Base-by-base conservation (phyloP, 495 filamentous ascomycete genomes). In the Neurospora sp. region DNA sequence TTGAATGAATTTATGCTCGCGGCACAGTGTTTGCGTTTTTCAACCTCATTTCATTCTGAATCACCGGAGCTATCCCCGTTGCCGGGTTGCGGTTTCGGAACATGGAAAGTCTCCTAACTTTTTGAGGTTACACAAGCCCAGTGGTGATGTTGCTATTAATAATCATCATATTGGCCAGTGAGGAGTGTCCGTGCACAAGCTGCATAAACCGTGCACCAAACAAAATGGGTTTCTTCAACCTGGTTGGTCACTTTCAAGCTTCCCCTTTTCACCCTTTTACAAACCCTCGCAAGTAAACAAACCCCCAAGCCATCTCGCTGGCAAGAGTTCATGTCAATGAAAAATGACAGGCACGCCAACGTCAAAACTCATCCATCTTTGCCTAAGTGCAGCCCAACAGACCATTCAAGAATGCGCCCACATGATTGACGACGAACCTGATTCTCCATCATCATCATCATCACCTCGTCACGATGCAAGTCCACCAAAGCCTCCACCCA, bases 321-420 rank as follows among this genome's bases (percentile, higher is more conserved):
- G 6, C 22, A 53, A 61, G 11, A 61, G 11, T 7, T 16, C 53
- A 53, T 53, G 20, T 20, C 46, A 7, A 31, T 31, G 2, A 18
- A 18, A 61, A 61, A 61, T 61, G 53, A 61, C 27, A 61, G 9
- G 27, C 22, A 35, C 27, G 5, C 14, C 53, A 27, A 61, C 14
- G 27, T 31, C 27, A 35, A 61, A 61, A 61, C 53, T 61, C 12
- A 27, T 61, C 53, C 6, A 16, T 2, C 69, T 61, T 14, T 79
- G 76, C 42, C 68, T 74, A 11, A 72, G 75, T 11, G 72, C 79
- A 38, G 76, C 72, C 22, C 41, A 70, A 16, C 74, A 71, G 22
- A 82, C 83, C 9, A 61, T 70, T 22, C 46, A 38, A 1, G 83
- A 83, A 53, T 83, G 81, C 66, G 39, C 69, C 41, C 41, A 74